Percentiles rank a stretch among this genome's conserved stretches.
These are phyloP conservation scores for Ceratocystis diversiconidia DNA, from an alignment of 2,329 filamentous ascomycete species.

Conservation along the genomic window DNA sequence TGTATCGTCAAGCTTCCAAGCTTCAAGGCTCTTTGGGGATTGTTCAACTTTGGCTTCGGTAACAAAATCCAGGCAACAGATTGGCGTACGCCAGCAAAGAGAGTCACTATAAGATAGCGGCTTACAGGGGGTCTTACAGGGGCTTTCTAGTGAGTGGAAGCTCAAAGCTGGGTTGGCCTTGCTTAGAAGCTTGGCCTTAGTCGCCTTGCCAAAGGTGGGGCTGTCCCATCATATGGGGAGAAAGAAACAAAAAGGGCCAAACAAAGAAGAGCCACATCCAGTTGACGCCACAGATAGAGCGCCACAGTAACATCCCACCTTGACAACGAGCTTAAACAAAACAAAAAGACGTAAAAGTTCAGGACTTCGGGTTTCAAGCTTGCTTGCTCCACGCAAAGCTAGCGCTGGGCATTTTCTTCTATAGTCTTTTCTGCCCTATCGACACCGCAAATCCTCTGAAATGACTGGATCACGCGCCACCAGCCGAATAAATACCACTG, in stretches of 20 bases:
- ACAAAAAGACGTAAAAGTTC: background rate
- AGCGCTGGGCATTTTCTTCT: no score
- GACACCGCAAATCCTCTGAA: background rate
- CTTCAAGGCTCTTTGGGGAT: background rate
- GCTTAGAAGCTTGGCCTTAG: conserved; percentile 1
- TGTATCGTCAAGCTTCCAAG: conserved; percentile 2
- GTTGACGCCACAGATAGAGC: background rate
- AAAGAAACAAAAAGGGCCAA: background rate
- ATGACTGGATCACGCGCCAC: conserved; percentile 19
- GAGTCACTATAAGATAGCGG: background rate
- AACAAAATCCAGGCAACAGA: conserved; percentile 3
- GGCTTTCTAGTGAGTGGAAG: background rate
- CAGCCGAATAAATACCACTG: conserved; percentile 15
- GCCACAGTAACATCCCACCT: conserved; percentile 13
- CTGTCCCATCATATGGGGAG: background rate
- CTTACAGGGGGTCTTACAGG: background rate
- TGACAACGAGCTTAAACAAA: background rate
- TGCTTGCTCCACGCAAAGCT: no score
- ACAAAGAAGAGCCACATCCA: background rate
- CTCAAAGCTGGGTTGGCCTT: background rate
- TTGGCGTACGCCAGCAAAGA: conserved; percentile 15
- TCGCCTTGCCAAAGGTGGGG: conserved; percentile 16
- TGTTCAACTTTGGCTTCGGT: background rate
- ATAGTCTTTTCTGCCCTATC: background rate
- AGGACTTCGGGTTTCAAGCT: background rate